Evolutionary conservation across 495 filamentous ascomycete species (phyloP), one percentile per base, ranked within the genome.

Genomic region (Cercophora newfieldiana): DNA sequence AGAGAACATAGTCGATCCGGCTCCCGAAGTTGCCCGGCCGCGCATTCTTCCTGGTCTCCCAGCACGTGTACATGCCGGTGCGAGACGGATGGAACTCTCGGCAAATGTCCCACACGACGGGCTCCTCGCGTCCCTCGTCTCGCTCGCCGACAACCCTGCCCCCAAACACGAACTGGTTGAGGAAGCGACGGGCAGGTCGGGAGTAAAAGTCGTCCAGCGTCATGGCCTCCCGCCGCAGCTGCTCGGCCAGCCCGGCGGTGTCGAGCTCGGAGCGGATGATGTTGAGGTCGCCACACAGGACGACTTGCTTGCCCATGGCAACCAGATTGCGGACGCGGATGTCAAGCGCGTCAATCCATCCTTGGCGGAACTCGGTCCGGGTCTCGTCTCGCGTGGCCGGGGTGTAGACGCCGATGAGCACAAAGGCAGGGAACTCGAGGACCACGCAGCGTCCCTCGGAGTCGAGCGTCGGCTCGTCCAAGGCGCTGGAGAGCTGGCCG

Each of bases 341-440:
- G 72, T 97, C 92, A 22, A 99, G 80, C 0, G 91, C 86, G 66
- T 88, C 85, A 58, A 95, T 82, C 69, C 96, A 99, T 19, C 84
- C 87, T 60, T 91, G 83, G 18, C 94, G 88, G 68, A 97, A 98
- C 58, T 88, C 87, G 66, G 93, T 90, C 25, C 95, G 83, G n/a
- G 85, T 86, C 61, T 93, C 90, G 69, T 97, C 94, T 63, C 91
- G 85, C 71, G 90, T 90, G 10, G 95, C 95, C 19, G 95, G 95
- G 69, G 88, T 90, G 75, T 99, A 98, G 18, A 92, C 84, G 14
- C 94, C 95, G 49, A 99, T 87, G 2, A 99, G 82, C 21, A 99
- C 91, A 71, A 99, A 98, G 14, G 93, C 94, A 1, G 93, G 92
- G 70, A 99, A 97, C 71, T 99, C 95, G 2, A 99, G 83, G n/a